A percentile compares a stretch with the other conserved stretches of the same genome.
These are phyloP conservation scores for Stromatinia cepivora DNA, from an alignment of 2,329 filamentous ascomycete species.

Conservation along the genomic window DNA sequence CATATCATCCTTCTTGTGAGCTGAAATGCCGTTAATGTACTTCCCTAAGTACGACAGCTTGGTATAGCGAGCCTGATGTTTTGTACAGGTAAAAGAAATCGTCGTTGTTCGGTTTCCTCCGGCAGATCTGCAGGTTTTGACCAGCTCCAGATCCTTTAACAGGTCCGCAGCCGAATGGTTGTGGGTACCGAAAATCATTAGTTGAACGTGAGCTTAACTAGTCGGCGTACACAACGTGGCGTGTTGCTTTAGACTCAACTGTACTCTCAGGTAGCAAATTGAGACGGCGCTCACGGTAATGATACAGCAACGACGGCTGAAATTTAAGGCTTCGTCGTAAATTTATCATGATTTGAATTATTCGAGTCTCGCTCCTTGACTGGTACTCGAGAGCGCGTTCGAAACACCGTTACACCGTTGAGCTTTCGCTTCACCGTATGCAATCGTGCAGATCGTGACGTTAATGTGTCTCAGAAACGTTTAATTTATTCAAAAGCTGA, in stretches of 20 bases:
- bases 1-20: conserved; percentile 15
- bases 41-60: neutral
- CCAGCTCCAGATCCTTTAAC: neutral
- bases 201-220: conserved; percentile 4
- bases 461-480: conserved; percentile 1
- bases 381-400: neutral
- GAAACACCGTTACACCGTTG: neutral
- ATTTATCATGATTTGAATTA: neutral
- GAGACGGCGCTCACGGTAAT: neutral
- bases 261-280: neutral
- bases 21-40: neutral
- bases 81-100: neutral
- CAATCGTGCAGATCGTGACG: neutral
- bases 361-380: neutral
- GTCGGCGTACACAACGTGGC: neutral
- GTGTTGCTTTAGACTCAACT: neutral
- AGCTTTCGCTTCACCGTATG: neutral
- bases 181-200: neutral
- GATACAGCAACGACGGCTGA: neutral
- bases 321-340: neutral
- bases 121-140: neutral
- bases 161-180: neutral
- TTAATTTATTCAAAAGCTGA: neutral
- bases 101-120: neutral
- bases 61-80: conserved; percentile 5